Percentiles rank a stretch among this genome's conserved stretches.
Conservation (phyloP, 805 yeast genomes). For the Ogataea angusta region DNA sequence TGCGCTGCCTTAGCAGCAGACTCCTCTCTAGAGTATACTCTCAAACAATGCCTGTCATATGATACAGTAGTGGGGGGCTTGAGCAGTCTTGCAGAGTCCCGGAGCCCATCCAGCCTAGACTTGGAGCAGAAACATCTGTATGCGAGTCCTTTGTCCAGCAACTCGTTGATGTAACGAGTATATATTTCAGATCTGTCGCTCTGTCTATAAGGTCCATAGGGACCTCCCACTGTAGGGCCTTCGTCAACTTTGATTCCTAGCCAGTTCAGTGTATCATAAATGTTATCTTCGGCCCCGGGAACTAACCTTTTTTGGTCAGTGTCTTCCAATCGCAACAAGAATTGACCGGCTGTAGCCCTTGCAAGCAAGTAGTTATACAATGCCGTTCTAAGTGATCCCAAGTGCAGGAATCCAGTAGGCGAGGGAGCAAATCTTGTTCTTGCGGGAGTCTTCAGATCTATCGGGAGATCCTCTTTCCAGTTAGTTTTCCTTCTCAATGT, state of each 20-base stretch:
- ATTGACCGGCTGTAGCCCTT: conserved; percentile 72
- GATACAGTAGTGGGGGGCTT: conserved; percentile 90
- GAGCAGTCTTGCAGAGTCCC: conserved; percentile 69
- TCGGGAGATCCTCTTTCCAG: neutral
- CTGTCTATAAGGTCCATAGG: conserved; percentile 85
- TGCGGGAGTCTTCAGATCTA: conserved; percentile 48
- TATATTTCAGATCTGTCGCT: conserved; percentile 75
- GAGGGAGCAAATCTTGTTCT: conserved; percentile 96
- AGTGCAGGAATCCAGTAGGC: conserved; percentile 92
- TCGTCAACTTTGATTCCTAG: conserved; percentile 76
- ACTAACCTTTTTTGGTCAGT: conserved; percentile 84
- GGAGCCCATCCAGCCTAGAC: conserved; percentile 63
- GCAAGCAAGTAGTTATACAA: conserved; percentile 85
- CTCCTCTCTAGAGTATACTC: conserved; percentile 39
- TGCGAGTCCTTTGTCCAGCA: conserved; percentile 68
- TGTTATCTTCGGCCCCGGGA: conserved; percentile 76
- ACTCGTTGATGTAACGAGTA: conserved; percentile 48
- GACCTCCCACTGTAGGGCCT: conserved; percentile 74
- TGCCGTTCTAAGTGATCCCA: conserved; percentile 93
- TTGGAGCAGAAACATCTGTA: conserved; percentile 86
- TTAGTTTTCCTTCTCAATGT: conserved; percentile 10
- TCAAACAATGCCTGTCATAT: conserved; percentile 79
- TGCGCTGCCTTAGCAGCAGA: conserved; percentile 34
- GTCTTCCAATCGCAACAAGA: conserved; percentile 82
- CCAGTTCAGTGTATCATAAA: conserved; percentile 76